phyloP scores from a whole-genome alignment of 768 basidiomycete genomes.

The Coprinopsis sp. region DNA sequence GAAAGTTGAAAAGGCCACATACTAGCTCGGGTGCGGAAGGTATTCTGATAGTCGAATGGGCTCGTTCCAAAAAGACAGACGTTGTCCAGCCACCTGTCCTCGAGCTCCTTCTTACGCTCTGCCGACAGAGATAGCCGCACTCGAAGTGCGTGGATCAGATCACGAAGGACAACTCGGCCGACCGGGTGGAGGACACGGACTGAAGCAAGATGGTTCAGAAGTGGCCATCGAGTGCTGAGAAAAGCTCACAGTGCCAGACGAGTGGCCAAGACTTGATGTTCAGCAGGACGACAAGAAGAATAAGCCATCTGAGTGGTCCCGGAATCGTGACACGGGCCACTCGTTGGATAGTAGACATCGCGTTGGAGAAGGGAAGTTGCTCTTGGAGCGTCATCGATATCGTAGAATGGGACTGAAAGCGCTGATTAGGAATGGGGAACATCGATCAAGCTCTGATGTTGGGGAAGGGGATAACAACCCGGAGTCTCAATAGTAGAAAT shows the following conservation, averaged over 20 bases:
- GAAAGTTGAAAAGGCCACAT: slow-evolving; percentile 22
- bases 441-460: no score
- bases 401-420: no score
- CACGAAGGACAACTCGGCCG: slow-evolving; percentile 28
- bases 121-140: slow-evolving; percentile 33
- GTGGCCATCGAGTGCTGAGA: slow-evolving; percentile 10
- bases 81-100: slow-evolving; percentile 40
- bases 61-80: slow-evolving; percentile 50
- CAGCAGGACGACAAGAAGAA: slow-evolving; percentile 47
- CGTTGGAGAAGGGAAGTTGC: neutral
- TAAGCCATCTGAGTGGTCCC: slow-evolving; percentile 31
- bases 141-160: slow-evolving; percentile 26
- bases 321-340: neutral
- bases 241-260: slow-evolving; percentile 59
- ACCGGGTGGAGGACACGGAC: slow-evolving; percentile 54
- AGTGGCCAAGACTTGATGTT: slow-evolving; percentile 61
- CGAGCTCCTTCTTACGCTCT: slow-evolving; percentile 23
- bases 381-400: no score
- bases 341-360: neutral
- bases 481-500: no score
- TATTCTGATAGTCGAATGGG: slow-evolving; percentile 44
- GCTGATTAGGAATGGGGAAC: no score
- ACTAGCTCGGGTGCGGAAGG: slow-evolving; percentile 54
- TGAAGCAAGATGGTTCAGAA: neutral
- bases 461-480: no score